Base-by-base conservation (phyloP, 768 basidiomycete species). In the Zangia roseola region DNA sequence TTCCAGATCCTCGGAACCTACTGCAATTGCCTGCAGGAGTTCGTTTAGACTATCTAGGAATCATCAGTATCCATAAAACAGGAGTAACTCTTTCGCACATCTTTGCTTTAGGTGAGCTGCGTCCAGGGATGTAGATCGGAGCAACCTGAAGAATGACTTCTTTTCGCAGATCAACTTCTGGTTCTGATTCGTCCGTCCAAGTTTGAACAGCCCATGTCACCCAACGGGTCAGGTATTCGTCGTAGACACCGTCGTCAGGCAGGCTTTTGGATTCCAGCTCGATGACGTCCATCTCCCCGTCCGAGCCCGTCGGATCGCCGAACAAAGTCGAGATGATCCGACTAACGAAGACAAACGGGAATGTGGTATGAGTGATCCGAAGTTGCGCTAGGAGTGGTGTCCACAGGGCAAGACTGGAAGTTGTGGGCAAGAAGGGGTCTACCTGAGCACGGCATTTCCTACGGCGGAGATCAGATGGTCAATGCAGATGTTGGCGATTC, bases 161-260 rank as follows among this genome's bases (percentile, higher is more conserved):
- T 47, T 72, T 79, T 49, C 70, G 71, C 25, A 82, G 48, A 47
- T 79, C 72, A 14, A 57, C 55, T 23, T 74, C 76, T 13, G 59
- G 54, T 25, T 64, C 59, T 10, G 67, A 50, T 19, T 62, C 63
- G 16, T 52, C 58, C 9, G 67, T 67, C 68, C 70, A 76, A 12
- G 59, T 69, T 31, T 76, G 71, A 21, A 78, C 62, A 25, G 73
- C 70, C 88, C 89, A 91, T 19, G 73, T 69, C 5, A 69, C 78
- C 90, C 90, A 92, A 44, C 80, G 78, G 10, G 84, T 83, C 10
- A 90, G 69, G 55, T 82, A 86, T 46, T 74, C 66, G 37, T 76
- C 72, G 58, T 83, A 83, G 1, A 81, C 73, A 7, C 63, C 44
- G 59, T 79, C 78, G 25, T 35, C 52, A 31, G 60, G 59, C 19